Evolutionary conservation across 169 alveolate species (phyloP), one percentile per base, ranked within the genome.

Genomic region (Plasmodium vinckei): DNA sequence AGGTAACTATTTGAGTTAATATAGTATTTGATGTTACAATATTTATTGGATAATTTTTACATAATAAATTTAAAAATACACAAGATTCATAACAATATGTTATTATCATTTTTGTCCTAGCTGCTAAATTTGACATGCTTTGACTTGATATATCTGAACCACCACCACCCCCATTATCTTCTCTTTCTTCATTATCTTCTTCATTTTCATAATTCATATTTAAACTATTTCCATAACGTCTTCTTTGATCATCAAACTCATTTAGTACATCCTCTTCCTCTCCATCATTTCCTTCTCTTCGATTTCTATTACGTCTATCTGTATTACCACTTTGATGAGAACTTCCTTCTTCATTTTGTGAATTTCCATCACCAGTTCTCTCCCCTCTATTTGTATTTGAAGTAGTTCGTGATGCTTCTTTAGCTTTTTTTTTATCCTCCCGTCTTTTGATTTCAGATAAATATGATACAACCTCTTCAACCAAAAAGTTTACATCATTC

Each of bases 391-490:
- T 23, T n/a, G 42, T 73, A 54, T 70, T 91, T 0, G 21, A 19
- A 2, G 53, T 67, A 42, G 44, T 64, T 53, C 57, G 23, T 54
- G 77, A 77, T 5, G 42, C 42, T 19, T 87, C 92, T 7, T 79
- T 54, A 13, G 54, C 33, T 17, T 69, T 90, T 54, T 93, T 94
- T 13, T 87, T 92, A 17, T 91, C 87, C 82, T 96, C 97, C 21
- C 98, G 56, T 25, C 95, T 94, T 47, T 95, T 92, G 10, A 96
- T 94, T 77, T 96, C 98, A 1, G 97, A 89, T 10, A 96, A 93
- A 60, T 93, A 94, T 25, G 97, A 92, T 27, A 96, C 94, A 6
- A 95, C 98, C 79, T 96, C 97, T 69, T 96, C 98, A 33, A 96
- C 94, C 10, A 96, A 75, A 72, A 94, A 93, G 49, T 95, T 88